Evolutionary conservation across 2,329 filamentous ascomycete genomes (phyloP), one percentile per base, ranked within the genome.

Genomic region (Diaporthe destruens): DNA sequence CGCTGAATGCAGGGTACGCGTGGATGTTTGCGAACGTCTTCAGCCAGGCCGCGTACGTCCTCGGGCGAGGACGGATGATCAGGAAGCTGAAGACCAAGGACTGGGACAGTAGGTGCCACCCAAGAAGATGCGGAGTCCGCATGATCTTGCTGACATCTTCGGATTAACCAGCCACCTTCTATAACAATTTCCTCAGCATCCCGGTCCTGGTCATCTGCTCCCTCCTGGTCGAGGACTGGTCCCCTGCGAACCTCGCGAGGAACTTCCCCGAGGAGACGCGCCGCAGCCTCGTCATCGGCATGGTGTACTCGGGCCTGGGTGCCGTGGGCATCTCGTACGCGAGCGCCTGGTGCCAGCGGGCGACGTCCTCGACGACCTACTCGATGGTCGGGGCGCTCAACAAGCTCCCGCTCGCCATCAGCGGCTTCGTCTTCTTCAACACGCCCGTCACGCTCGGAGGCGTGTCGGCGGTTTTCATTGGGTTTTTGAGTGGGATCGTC

Each of bases 21-120:
- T 99, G 96, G 96, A 98, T 98, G 95, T 88, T 94, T 77, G 86
- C 97, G 84, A 99, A 99, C 83, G 97, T 97, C 79, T 90, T 98
- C 81, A 98, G 95, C 87, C 96, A 93, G 39, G 94, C 96, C 1
- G 90, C 93, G 32, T 98, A 97, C 79, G 87, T 98, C 55, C 85
- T 99, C 75, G 90, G 93, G 77, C 98, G 98, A 95, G 92, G 96
- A 81, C 98, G 98, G 88, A 92, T 96, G 77, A 98, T 98, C 83
- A 98, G 98, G 91, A 91, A 96, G 84, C 98, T 97, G 87, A 98
- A 98, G 87, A 98, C 98, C 86, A 98, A 98, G 88, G 96, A 98
- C 82, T 98, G 97, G 87, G 96, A 99, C 83, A 98, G 95, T 98
- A 88, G 85, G 96, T 91, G 25, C 1, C 34, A 51, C 42, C 12